A percentile compares a stretch with the other conserved stretches of the same genome.
Conservation (phyloP, 169 alveolate genomes). For the Plasmodium reichenowi region DNA sequence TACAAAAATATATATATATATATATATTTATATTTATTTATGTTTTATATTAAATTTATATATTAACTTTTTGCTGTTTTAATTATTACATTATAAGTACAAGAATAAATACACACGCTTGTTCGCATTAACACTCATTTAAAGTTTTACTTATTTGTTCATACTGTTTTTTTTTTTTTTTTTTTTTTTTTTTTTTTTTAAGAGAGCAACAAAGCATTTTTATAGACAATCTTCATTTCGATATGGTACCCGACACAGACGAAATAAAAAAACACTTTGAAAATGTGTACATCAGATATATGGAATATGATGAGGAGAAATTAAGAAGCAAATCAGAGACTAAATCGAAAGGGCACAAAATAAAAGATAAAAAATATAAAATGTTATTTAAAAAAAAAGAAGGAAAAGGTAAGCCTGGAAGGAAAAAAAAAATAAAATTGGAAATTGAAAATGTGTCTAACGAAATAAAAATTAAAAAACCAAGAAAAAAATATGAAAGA, state of each 20-base stretch:
- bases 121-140: not conserved
- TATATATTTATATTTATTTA: not conserved
- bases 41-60: not conserved
- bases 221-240: slow-evolving; percentile 53
- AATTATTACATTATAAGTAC: no score
- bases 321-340: slow-evolving; percentile 6
- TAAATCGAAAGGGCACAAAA: slow-evolving; percentile 3
- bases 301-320: slow-evolving; percentile 41
- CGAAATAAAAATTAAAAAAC: slow-evolving; percentile 50
- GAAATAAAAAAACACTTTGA: slow-evolving; percentile 46
- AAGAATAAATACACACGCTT: not conserved
- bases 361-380: slow-evolving; percentile 18
- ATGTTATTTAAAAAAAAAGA: slow-evolving; percentile 17
- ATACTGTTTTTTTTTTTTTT: not conserved
- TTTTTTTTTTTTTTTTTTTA: not conserved
- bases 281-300: slow-evolving; percentile 41
- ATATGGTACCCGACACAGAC: slow-evolving; percentile 68
- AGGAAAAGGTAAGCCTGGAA: slow-evolving; percentile 28
- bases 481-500: slow-evolving; percentile 70
- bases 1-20: no score
- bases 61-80: not conserved
- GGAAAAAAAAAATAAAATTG: slow-evolving; percentile 22
- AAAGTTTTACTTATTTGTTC: not conserved
- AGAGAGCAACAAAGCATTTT: slow-evolving; percentile 48
- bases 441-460: slow-evolving; percentile 21